Evolutionary conservation across 805 yeast species (phyloP), one percentile per base, ranked within the genome.

Genomic region (Priceomyces castillae): DNA sequence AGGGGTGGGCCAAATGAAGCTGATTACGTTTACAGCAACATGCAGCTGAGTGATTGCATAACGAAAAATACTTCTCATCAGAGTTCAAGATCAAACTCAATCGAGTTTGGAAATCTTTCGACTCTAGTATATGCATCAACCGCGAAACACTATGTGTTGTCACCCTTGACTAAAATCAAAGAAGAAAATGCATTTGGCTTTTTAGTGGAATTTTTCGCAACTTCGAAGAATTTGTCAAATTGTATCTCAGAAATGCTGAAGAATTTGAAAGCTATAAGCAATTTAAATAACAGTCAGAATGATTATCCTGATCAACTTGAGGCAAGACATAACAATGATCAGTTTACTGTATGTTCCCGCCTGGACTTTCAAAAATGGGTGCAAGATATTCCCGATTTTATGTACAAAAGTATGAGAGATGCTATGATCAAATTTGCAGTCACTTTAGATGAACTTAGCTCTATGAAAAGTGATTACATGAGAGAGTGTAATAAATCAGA

Each of bases 351-450:
- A 16, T 34, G 11, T 20, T 19, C 39, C 6, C 33, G 48, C 15
- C 26, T 30, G 3, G 36, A 46, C 10, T 46, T 46, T 19, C 34
- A 34, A 20, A 30, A 33, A n/a, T 46, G 48, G 48, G 39, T 46
- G 5, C 38, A 28, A 14, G 39, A 39, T 25, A 46, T 41, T 34
- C 48, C 48, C 2, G 41, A 39, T 33, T 18, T 25, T 11, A 28
- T 46, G 41, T 42, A 46, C 22, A 18, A 36, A 7, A 39, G 34
- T 41, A 35, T 46, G 17, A 28, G 38, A 19, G 26, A 30, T 16
- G 38, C 37, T 10, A 19, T 39, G 12, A 20, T 26, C 12, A 34
- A 39, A 15, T 39, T 46, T 19, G 28, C 42, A 3, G 14, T 17
- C 17, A 35, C 26, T n/a, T 26, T 46, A 19, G 33, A 33, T 7